Conservation (phyloP, 169 alveolate species). For the Plasmodium fragile region DNA sequence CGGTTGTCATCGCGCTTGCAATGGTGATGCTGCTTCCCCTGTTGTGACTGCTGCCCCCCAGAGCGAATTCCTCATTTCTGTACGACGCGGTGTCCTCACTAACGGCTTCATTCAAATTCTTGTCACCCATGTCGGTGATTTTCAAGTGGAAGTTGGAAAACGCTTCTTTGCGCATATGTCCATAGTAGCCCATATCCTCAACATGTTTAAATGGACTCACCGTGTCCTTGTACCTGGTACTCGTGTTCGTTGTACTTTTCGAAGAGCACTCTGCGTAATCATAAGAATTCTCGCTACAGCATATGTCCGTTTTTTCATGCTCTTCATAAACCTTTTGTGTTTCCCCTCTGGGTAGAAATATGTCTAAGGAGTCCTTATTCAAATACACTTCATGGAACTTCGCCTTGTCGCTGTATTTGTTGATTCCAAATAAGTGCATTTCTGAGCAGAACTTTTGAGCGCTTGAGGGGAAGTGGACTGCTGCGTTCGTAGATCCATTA, state of each 20-base stretch:
- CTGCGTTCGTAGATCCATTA: background rate
- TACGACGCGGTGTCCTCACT: background rate
- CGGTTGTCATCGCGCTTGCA: background rate
- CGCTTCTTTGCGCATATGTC: background rate
- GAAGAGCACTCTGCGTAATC: slow-evolving; percentile 5
- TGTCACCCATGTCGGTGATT: background rate
- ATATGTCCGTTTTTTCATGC: slow-evolving; percentile 7
- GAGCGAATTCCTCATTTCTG: background rate
- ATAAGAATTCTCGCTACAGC: slow-evolving; percentile 4
- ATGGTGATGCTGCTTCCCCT: background rate
- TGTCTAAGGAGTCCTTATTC: slow-evolving; percentile 4
- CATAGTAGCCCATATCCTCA: background rate
- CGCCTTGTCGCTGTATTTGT: slow-evolving; percentile 6
- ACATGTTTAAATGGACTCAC: background rate
- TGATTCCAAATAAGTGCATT: slow-evolving; percentile 31
- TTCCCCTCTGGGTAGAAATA: background rate
- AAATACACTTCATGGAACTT: slow-evolving; percentile 18
- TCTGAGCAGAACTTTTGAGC: slow-evolving; percentile 22
- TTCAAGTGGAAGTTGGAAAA: background rate
- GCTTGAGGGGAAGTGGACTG: background rate
- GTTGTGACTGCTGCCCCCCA: background rate
- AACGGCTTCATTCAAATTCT: background rate
- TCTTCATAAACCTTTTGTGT: slow-evolving; percentile 9
- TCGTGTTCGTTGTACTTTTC: slow-evolving; percentile 8
- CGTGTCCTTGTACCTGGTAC: background rate